Conservation (phyloP, 1,284 basidiomycete genomes). For the Grifola frondosa region DNA sequence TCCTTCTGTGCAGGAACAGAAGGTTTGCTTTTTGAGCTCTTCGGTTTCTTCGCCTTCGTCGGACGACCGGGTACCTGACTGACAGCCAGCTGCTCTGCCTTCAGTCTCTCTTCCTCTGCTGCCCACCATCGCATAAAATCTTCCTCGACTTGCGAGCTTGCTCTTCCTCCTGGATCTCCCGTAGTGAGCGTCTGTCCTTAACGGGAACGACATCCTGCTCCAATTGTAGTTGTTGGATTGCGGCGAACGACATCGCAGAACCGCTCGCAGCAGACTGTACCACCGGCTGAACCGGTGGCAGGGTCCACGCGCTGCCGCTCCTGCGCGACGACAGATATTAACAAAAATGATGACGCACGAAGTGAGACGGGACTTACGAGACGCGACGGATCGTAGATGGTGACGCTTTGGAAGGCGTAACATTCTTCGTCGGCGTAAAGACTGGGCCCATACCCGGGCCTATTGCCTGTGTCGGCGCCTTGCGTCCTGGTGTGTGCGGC, state of each 20-base stretch:
- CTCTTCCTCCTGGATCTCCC: constrained; percentile 88
- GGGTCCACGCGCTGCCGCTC: constrained; percentile 55
- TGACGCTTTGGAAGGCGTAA: constrained; percentile 29
- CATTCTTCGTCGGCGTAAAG: constrained; percentile 54
- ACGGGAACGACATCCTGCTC: constrained; percentile 44
- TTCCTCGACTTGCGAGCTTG: constrained; percentile 58
- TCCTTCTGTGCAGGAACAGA: too few species aligned
- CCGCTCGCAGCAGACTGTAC: constrained; percentile 36
- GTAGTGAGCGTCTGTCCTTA: constrained; percentile 62
- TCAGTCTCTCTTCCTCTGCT: constrained; percentile 70
- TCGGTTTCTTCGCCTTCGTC: constrained; percentile 14
- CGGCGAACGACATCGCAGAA: constrained; percentile 66
- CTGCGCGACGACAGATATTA: constrained; percentile 20
- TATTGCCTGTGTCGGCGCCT: constrained; percentile 12
- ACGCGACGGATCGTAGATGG: constrained; percentile 38
- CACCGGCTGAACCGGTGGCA: constrained; percentile 47
- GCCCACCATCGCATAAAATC: constrained; percentile 88
- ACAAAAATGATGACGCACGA: not conserved
- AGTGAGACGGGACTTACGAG: constrained; percentile 43
- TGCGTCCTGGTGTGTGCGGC: constrained; percentile 17
- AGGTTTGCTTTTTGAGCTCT: constrained; percentile 5
- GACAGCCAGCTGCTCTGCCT: constrained; percentile 28
- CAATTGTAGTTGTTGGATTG: constrained; percentile 80
- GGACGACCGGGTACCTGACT: constrained; percentile 6
- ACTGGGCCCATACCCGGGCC: constrained; percentile 53